These are phyloP conservation scores for Scytalidium lignicola DNA, from an alignment of 2,329 filamentous ascomycete genomes.

Conservation along the genomic window DNA sequence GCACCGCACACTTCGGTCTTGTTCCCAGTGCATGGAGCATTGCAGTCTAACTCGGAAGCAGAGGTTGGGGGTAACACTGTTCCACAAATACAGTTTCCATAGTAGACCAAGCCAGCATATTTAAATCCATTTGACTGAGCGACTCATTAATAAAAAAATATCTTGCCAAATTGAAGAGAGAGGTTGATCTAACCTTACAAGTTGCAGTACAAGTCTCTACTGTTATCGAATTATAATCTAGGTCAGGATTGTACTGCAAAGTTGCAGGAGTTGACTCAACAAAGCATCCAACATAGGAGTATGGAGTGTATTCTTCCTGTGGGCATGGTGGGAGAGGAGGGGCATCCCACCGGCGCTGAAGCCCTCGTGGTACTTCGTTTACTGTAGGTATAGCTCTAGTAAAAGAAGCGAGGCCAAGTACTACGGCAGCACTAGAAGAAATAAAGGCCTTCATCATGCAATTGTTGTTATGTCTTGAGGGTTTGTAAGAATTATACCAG, in stretches of 20 bases:
- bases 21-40: background rate
- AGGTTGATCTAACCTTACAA: background rate
- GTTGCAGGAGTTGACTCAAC: background rate
- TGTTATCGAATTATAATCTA: background rate
- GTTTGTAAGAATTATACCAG: no score
- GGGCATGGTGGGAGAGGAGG: conserved; percentile 1
- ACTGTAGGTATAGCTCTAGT: background rate
- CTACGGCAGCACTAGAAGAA: background rate
- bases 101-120: conserved; percentile 1
- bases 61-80: background rate
- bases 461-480: background rate
- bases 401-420: background rate
- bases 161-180: background rate
- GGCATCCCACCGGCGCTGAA: background rate
- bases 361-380: background rate
- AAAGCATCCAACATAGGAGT: conserved; percentile 1
- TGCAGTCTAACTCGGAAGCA: background rate
- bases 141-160: background rate
- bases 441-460: background rate
- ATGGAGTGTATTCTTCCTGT: background rate
- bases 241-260: background rate
- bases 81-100: background rate
- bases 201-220: background rate
- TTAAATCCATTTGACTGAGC: conserved; percentile 1
- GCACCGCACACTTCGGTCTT: background rate